Percentiles rank a stretch among this genome's conserved stretches.
phyloP scores from a whole-genome alignment of 2,329 filamentous ascomycete species.

The Blastomyces gilchristii region DNA sequence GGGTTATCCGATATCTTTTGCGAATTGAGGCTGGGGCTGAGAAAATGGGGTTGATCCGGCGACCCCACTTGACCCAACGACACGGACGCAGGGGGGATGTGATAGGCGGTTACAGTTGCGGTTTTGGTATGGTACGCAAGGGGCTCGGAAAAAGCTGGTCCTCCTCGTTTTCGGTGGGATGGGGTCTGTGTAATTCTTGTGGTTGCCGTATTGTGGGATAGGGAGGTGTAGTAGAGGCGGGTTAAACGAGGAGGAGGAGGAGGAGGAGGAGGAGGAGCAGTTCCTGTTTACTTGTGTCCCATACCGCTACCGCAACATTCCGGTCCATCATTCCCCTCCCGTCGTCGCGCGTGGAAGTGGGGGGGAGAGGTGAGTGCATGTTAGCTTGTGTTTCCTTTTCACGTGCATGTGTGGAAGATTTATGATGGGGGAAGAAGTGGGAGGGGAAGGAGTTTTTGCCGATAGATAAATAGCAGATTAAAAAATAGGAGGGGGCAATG shows the following conservation, averaged over 20 bases:
- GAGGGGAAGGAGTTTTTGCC: neutral
- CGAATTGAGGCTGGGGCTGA: conserved; percentile 65
- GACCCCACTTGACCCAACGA: conserved; percentile 11
- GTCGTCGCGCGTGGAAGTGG: conserved; percentile 4
- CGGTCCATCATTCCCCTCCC: too few relatives aligned
- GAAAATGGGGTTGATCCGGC: conserved; percentile 20
- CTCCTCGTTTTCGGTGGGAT: neutral
- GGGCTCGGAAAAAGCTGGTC: neutral
- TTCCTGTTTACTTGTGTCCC: neutral
- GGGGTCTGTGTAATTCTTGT: neutral
- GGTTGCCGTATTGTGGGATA: neutral
- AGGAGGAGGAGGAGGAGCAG: neutral
- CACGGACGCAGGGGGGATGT: neutral
- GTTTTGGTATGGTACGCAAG: neutral
- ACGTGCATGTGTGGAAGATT: neutral
- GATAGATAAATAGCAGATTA: neutral
- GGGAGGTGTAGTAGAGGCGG: too few relatives aligned
- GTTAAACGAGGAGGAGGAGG: too few relatives aligned
- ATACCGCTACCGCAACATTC: neutral
- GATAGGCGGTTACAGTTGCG: neutral
- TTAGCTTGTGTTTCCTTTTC: neutral
- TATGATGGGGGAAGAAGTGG: neutral
- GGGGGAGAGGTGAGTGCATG: conserved; percentile 1
- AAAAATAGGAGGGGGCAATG: conserved; percentile 14
- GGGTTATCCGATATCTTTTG: conserved; percentile 77